A percentile compares a stretch with the other conserved stretches of the same genome.
Conservation (phyloP, 495 filamentous ascomycete genomes). For the Penicillium macrosclerotiorum region DNA sequence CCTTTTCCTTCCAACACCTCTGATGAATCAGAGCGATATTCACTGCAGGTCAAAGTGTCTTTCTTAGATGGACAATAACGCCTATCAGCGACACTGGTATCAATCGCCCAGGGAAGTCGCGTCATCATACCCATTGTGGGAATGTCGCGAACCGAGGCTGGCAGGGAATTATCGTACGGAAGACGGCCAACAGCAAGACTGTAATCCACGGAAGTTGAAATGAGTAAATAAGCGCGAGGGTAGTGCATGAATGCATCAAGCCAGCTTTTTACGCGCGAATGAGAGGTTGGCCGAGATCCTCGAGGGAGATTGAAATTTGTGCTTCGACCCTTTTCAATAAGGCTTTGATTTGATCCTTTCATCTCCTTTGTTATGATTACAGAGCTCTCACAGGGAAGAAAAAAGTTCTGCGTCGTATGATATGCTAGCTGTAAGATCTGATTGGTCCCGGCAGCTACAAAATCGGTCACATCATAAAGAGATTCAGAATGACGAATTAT, state of each 20-base stretch:
- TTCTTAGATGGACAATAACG: too few relatives aligned
- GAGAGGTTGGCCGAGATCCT: too few relatives aligned
- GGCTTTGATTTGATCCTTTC: background rate
- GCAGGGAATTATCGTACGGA: slow-evolving; percentile 22
- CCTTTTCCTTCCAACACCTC: too few relatives aligned
- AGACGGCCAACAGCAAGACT: slow-evolving; percentile 26
- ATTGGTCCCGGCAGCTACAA: slow-evolving; percentile 30
- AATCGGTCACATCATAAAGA: slow-evolving; percentile 35
- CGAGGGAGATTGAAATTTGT: too few relatives aligned
- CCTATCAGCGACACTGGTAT: too few relatives aligned
- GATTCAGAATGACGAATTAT: slow-evolving; percentile 31
- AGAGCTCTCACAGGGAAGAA: slow-evolving; percentile 13
- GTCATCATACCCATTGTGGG: slow-evolving; percentile 20
- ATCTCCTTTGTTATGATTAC: background rate
- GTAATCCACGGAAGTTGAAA: slow-evolving; percentile 33
- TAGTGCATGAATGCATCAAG: slow-evolving; percentile 29
- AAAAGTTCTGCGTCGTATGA: slow-evolving; percentile 26
- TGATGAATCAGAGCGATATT: too few relatives aligned
- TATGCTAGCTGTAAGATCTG: slow-evolving; percentile 34
- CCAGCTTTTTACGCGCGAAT: slow-evolving; percentile 26
- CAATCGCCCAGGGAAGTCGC: slow-evolving; percentile 24
- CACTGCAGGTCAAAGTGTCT: too few relatives aligned
- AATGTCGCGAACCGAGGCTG: slow-evolving; percentile 26
- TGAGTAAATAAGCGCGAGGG: slow-evolving; percentile 34
- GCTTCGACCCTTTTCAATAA: background rate